Conservation (phyloP, 371 early-diverging fungal genomes). For the Mortierella sp. region DNA sequence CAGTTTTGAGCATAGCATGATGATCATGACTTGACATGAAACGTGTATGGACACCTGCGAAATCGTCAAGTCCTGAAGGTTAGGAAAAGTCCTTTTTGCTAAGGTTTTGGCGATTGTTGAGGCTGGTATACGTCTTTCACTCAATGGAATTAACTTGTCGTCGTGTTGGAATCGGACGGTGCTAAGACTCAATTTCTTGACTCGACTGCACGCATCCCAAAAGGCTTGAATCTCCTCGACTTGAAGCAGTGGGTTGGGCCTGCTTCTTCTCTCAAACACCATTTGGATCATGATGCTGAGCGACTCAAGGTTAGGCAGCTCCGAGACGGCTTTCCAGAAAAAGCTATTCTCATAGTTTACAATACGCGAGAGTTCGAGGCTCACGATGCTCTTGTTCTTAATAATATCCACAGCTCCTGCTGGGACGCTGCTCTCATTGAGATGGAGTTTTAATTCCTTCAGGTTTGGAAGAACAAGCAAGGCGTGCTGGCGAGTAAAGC, state of each 20-base stretch:
- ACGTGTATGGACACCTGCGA: neutral
- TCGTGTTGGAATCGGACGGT: neutral
- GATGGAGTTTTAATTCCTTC: too few relatives aligned
- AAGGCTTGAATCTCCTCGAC: neutral
- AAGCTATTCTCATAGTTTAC: neutral
- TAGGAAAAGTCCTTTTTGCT: neutral
- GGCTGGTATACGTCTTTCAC: accelerated
- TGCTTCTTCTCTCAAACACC: too few relatives aligned
- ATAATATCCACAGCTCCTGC: neutral
- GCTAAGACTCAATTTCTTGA: neutral
- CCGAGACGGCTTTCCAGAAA: neutral
- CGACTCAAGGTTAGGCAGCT: neutral
- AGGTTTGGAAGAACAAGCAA: too few relatives aligned
- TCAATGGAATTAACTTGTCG: too few relatives aligned
- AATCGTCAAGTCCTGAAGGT: neutral
- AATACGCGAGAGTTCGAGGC: neutral
- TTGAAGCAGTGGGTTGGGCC: too few relatives aligned
- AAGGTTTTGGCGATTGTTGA: neutral
- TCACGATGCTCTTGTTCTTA: neutral
- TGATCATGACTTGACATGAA: neutral
- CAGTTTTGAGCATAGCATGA: neutral
- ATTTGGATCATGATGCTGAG: neutral
- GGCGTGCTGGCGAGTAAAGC: too few relatives aligned
- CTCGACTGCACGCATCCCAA: neutral
- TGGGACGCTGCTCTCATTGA: too few relatives aligned